phyloP scores from a whole-genome alignment of 1,284 basidiomycete species.

The Leccinum huronense region DNA sequence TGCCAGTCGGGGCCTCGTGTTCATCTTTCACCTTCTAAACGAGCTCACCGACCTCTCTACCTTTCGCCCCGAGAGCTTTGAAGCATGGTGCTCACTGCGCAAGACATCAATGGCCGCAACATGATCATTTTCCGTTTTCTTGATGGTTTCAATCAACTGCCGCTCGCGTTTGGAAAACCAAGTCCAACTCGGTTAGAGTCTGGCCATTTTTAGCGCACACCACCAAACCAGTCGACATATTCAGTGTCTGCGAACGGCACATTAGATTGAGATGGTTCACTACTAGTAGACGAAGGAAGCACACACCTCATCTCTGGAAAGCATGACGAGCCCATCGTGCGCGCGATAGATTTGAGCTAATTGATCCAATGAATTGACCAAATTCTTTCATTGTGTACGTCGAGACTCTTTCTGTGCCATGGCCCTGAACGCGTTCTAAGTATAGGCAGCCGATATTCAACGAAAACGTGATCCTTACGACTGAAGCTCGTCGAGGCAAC shows the following conservation, averaged over 20 bases:
- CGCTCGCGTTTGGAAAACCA: constrained; percentile 55
- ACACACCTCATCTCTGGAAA: constrained; percentile 77
- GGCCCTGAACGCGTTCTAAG: constrained; percentile 49
- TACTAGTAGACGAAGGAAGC: not conserved
- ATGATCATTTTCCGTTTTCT: constrained; percentile 50
- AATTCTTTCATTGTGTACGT: constrained; percentile 57
- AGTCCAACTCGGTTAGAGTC: constrained; percentile 51
- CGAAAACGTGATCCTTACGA: constrained; percentile 48
- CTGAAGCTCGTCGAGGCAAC: constrained; percentile 84
- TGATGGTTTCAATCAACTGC: constrained; percentile 50
- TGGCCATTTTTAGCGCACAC: constrained; percentile 62
- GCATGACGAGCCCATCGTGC: constrained; percentile 74
- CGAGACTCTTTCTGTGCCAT: constrained; percentile 94
- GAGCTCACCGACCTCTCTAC: constrained; percentile 49
- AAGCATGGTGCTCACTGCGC: constrained; percentile 50
- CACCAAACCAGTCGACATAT: constrained; percentile 82
- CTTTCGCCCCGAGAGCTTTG: constrained; percentile 48
- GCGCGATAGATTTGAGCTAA: constrained; percentile 69
- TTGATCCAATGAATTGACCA: constrained; percentile 68
- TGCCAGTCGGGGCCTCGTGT: constrained; percentile 36
- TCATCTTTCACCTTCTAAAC: constrained; percentile 44
- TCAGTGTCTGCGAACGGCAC: constrained; percentile 54
- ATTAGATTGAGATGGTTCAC: constrained; percentile 1
- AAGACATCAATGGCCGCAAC: constrained; percentile 49
- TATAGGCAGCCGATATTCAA: constrained; percentile 10